Base-by-base conservation (phyloP, 2,329 filamentous ascomycete genomes). In the Kalmusia sp. region DNA sequence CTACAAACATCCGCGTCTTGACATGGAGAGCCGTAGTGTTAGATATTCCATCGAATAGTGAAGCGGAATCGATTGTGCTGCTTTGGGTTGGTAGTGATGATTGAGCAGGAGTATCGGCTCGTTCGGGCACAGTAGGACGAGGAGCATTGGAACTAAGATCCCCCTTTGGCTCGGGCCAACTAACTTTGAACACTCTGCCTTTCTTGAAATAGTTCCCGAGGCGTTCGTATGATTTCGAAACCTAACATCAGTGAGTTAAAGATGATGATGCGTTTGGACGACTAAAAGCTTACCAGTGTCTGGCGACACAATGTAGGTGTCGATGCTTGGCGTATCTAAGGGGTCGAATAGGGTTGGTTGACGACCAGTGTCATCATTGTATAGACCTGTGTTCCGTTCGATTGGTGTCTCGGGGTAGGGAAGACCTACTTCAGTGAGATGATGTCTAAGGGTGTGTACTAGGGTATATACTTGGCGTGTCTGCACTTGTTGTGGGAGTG, bases 151-250 rank as follows among this genome's bases (percentile, higher is more conserved):
- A 12, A 30, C 15, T 15, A 2, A 43, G 3, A 30, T 43, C 39
- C 8, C 39, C 39, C 25, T 19, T 41, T 30, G 39, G 39, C 15
- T 43, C 39, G 3, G 39, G n/a, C 39, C 39, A 43, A 43, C 3
- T 28, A n/a, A 43, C 25, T 30, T 30, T 43, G n/a, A 43, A 43
- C n/a, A 43, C 25, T 31, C 39, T 28, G 4, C 39, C 39, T 30
- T 43, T 43, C 24, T 43, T 43, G 25, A 43, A 43, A 27, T 43
- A 43, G n/a, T 7, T 17, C 31, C 25, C 21, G 2, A 27, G 39
- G n/a, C 31, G n/a, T 43, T 3, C 39, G 39, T 30, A 43, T 43
- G 11, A 19, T 11, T 19, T 43, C 39, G n/a, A 25, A 43, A 17
- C 39, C 39, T 43, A 4, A n/a, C n/a, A n/a, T n/a, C 2, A 2